Conservation (phyloP, 1,284 basidiomycete species). For the Puccinia novopanici region DNA sequence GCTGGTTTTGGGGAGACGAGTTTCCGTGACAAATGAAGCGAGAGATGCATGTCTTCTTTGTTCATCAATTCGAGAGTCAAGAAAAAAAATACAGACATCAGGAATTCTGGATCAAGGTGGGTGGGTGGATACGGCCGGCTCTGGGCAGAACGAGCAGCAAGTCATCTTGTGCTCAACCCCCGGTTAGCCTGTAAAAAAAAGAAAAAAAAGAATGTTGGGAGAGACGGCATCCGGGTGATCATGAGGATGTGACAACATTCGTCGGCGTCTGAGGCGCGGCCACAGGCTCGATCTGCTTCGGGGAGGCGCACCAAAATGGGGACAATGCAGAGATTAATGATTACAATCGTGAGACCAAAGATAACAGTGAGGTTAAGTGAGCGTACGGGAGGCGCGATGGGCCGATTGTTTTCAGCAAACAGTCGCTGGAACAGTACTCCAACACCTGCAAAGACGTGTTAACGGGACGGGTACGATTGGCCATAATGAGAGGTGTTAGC, state of each 20-base stretch:
- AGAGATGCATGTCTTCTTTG: no score
- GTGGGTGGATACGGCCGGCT: no score
- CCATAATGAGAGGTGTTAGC: background rate
- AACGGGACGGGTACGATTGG: background rate
- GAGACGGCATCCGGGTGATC: background rate
- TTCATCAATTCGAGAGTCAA: no score
- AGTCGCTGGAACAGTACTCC: slow-evolving; percentile 81
- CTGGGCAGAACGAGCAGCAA: no score
- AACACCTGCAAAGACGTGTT: slow-evolving; percentile 65
- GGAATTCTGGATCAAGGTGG: no score
- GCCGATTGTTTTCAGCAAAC: slow-evolving; percentile 77
- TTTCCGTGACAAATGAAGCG: no score
- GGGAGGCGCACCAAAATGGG: no score
- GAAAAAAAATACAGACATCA: no score
- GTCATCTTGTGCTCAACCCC: background rate
- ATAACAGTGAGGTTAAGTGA: background rate
- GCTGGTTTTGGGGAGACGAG: no score
- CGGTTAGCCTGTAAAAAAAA: background rate
- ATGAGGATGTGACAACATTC: slow-evolving; percentile 33
- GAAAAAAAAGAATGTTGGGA: no score
- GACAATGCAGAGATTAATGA: no score
- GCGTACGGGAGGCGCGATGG: slow-evolving; percentile 56
- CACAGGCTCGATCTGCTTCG: slow-evolving; percentile 30
- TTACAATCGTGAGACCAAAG: background rate
- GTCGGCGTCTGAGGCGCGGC: background rate